Evolutionary conservation across 1,139 yeast species (phyloP).

Genomic region (Kurtzmaniella quercitrusa): DNA sequence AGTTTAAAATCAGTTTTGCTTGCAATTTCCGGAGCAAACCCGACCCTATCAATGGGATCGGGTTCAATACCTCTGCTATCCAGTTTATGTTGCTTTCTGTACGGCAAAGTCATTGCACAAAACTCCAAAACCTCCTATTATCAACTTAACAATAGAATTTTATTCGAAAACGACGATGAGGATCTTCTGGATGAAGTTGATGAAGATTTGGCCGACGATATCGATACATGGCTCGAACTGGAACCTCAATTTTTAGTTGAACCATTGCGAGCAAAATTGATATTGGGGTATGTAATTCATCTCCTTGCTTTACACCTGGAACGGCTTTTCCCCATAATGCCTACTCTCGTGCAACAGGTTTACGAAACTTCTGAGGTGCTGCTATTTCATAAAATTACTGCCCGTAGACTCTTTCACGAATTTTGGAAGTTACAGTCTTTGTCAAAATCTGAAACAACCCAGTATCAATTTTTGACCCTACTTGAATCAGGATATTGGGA

Average conservation of each 20-base stretch:
- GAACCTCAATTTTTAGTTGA: conserved; percentile 23
- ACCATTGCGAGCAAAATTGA: conserved; percentile 20
- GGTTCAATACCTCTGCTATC: conserved; percentile 18
- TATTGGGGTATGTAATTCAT: conserved; percentile 34
- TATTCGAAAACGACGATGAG: conserved; percentile 25
- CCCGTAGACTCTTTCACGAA: conserved; percentile 11
- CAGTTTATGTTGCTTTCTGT: conserved; percentile 23
- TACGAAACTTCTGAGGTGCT: conserved; percentile 16
- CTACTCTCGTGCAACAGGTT: conserved; percentile 36
- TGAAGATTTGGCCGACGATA: conserved; percentile 19
- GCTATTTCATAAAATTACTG: conserved; percentile 6
- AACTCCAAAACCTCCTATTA: conserved; percentile 34
- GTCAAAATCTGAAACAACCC: conserved; percentile 26
- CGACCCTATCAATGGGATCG: neutral
- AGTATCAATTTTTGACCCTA: conserved; percentile 26
- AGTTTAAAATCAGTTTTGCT: conserved; percentile 24
- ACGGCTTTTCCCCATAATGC: conserved; percentile 28
- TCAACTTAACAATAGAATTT: conserved; percentile 26
- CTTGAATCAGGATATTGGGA: conserved; percentile 30
- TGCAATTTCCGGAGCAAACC: conserved; percentile 10
- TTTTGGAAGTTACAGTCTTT: conserved; percentile 16
- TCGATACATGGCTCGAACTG: conserved; percentile 36
- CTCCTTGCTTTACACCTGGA: conserved; percentile 33
- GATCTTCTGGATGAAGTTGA: conserved; percentile 17
- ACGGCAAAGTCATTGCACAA: conserved; percentile 33